A percentile compares a stretch with the other conserved stretches of the same genome.
These are phyloP conservation scores for Aspergillus sergii DNA, from an alignment of 2,329 filamentous ascomycete genomes.

Conservation along the genomic window DNA sequence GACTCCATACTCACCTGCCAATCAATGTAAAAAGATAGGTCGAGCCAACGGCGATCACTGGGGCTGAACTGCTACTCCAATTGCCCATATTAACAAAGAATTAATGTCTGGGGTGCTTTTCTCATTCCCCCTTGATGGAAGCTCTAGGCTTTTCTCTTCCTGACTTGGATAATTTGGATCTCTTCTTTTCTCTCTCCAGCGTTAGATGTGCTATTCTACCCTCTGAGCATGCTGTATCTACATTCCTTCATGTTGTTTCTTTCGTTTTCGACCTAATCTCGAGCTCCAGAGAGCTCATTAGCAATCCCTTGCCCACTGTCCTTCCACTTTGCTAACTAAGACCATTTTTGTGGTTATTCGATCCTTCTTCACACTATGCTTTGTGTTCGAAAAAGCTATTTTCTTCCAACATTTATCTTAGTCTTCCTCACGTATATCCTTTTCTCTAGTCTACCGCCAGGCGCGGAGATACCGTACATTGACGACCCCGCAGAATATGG, in stretches of 20 bases:
- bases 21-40: conserved; percentile 7
- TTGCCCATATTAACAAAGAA: neutral
- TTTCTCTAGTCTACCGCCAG: conserved; percentile 27
- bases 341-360: neutral
- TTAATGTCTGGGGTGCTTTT: neutral
- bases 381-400: conserved; percentile 27
- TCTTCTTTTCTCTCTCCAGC: neutral
- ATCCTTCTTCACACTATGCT: conserved; percentile 25
- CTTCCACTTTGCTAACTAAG: neutral
- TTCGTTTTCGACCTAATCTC: neutral
- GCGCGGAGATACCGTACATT: conserved; percentile 18
- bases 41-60: conserved; percentile 19
- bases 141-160: conserved; percentile 1
- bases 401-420: conserved; percentile 29
- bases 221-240: conserved; percentile 7
- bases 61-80: conserved; percentile 8
- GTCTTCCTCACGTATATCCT: conserved; percentile 27
- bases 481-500: conserved; percentile 15
- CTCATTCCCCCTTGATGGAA: conserved; percentile 3
- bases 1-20: conserved; percentile 10
- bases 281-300: conserved; percentile 8
- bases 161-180: neutral
- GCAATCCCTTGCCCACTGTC: neutral
- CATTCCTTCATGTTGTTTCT: conserved; percentile 4
- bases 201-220: neutral